These are phyloP conservation scores for Plasmodium vivax DNA, from an alignment of 169 alveolate species.

Conservation along the genomic window DNA sequence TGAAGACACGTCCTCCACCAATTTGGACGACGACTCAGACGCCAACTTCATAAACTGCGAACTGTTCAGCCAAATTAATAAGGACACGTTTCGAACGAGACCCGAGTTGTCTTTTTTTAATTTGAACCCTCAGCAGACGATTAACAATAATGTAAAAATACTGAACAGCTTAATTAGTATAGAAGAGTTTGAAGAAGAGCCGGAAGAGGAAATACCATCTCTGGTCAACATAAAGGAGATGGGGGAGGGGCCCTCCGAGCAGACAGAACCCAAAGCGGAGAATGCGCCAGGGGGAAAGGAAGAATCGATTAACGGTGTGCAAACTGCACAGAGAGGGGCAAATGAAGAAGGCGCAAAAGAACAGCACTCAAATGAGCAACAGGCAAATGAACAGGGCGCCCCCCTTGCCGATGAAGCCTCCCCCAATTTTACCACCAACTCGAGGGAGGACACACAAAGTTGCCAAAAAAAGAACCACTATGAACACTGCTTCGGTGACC, in stretches of 20 bases:
- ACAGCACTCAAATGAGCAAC: too few relatives aligned
- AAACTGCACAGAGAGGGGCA: neutral
- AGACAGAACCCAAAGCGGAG: neutral
- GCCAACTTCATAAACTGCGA: constrained; percentile 35
- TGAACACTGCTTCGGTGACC: neutral
- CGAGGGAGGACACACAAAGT: neutral
- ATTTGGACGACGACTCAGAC: constrained; percentile 32
- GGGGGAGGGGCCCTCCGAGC: neutral
- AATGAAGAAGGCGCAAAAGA: neutral
- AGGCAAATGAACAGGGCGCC: neutral
- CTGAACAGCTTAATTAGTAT: constrained; percentile 45
- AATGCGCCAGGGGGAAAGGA: neutral
- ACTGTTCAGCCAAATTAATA: constrained; percentile 75
- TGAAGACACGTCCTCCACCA: constrained; percentile 2
- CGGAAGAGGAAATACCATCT: constrained; percentile 61
- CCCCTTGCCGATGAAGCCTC: neutral
- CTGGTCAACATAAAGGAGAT: constrained; percentile 23
- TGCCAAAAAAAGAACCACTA: neutral
- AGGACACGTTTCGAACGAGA: constrained; percentile 74
- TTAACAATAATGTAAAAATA: constrained; percentile 62
- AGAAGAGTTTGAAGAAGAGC: constrained; percentile 56
- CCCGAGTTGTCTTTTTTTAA: constrained; percentile 73
- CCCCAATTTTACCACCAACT: neutral
- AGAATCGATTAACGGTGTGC: neutral
- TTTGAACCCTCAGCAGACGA: constrained; percentile 70